These are phyloP conservation scores for Leccinum subtestaceum DNA, from an alignment of 768 basidiomycete species.

Conservation along the genomic window DNA sequence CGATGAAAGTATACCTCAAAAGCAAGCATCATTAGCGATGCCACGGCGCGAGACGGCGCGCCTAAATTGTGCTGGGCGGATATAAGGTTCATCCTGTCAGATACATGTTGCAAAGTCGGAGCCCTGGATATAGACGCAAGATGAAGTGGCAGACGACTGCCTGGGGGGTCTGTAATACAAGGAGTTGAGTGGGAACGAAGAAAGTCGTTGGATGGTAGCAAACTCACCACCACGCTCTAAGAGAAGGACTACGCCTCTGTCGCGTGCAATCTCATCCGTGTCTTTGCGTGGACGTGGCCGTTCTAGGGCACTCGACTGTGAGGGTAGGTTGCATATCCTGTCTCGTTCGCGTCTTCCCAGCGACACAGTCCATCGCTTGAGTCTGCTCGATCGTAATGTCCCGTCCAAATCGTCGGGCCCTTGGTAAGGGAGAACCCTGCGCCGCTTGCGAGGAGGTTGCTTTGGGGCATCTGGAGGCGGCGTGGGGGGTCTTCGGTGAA, in stretches of 20 bases:
- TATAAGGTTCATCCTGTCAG: constrained; percentile 77
- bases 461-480: constrained; percentile 63
- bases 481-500: constrained; percentile 63
- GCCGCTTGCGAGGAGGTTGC: constrained; percentile 63
- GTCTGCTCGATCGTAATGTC: constrained; percentile 55
- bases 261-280: constrained; percentile 66
- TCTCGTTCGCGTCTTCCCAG: constrained; percentile 75
- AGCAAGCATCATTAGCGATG: constrained; percentile 71
- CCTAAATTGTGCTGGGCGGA: constrained; percentile 73
- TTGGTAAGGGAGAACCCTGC: constrained; percentile 68
- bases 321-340: constrained; percentile 52
- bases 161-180: constrained; percentile 55
- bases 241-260: constrained; percentile 64
- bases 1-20: constrained; percentile 55
- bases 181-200: background rate
- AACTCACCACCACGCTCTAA: constrained; percentile 60
- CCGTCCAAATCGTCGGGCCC: constrained; percentile 58
- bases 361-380: constrained; percentile 74
- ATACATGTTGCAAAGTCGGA: constrained; percentile 72
- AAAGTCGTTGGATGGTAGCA: background rate
- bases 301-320: constrained; percentile 44
- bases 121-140: constrained; percentile 72
- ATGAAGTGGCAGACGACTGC: constrained; percentile 67
- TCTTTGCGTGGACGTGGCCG: constrained; percentile 45
- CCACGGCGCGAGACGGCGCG: constrained; percentile 58